A percentile compares a stretch with the other conserved stretches of the same genome.
These are phyloP conservation scores for Ceratocystis huliohia DNA, from an alignment of 2,329 filamentous ascomycete species.

Conservation along the genomic window DNA sequence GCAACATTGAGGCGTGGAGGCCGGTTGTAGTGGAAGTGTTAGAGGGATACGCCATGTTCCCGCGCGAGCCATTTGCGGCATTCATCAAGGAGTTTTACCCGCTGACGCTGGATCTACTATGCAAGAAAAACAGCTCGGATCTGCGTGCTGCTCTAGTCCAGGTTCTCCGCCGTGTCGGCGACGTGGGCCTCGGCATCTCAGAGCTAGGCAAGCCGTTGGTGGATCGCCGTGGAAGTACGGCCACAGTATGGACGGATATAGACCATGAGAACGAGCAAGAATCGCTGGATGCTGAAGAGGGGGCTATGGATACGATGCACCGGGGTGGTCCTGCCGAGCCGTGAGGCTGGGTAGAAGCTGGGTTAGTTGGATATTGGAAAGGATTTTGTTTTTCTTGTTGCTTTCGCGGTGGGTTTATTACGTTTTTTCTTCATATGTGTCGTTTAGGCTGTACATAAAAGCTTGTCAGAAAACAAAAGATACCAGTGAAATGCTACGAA, in stretches of 20 bases:
- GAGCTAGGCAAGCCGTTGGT: constrained; percentile 30
- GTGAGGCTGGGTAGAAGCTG: neutral
- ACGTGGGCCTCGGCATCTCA: constrained; percentile 51
- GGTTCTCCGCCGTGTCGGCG: constrained; percentile 70
- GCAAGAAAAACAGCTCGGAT: constrained; percentile 68
- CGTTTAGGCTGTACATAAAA: neutral
- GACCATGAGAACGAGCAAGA: constrained; percentile 21
- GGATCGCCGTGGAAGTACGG: constrained; percentile 28
- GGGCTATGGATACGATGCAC: constrained; percentile 26
- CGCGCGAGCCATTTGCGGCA: constrained; percentile 62
- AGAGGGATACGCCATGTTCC: constrained; percentile 81
- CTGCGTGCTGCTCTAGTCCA: constrained; percentile 65
- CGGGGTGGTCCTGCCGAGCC: constrained; percentile 2
- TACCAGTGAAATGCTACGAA: neutral
- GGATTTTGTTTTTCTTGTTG: neutral
- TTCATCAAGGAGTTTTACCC: constrained; percentile 79
- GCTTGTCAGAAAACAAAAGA: neutral
- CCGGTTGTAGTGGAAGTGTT: constrained; percentile 95
- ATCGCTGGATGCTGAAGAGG: constrained; percentile 24
- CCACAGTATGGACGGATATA: constrained; percentile 22
- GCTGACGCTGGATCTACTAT: constrained; percentile 67
- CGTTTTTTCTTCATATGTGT: neutral
- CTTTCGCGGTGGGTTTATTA: neutral
- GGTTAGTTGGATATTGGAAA: neutral
- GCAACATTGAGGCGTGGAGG: constrained; percentile 93